phyloP scores from a whole-genome alignment of 306 rosid species.

The Mucuna pruriens region DNA sequence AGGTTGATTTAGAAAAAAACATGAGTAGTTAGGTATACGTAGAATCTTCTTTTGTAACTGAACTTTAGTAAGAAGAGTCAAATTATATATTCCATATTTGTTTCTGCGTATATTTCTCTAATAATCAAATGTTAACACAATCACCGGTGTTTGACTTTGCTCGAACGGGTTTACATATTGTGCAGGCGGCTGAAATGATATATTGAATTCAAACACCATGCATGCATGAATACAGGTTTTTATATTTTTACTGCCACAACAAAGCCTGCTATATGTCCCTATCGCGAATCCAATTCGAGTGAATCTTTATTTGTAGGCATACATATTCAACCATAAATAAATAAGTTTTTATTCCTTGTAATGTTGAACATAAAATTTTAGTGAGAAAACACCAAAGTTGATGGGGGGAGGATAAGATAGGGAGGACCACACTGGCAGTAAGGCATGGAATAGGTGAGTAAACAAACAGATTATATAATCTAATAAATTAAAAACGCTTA shows the following conservation, averaged over 20 bases:
- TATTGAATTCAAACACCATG: constrained; percentile 15
- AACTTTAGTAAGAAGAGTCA: not conserved
- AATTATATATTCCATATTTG: not conserved
- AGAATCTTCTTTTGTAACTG: not conserved
- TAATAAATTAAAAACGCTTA: not conserved
- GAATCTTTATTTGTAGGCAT: not conserved
- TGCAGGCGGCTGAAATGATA: not conserved
- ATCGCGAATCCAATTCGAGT: not conserved
- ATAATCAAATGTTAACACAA: constrained; percentile 10
- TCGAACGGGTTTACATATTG: not conserved
- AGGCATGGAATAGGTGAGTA: not conserved
- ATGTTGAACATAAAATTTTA: not conserved
- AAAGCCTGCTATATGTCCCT: constrained; percentile 15
- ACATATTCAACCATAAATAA: constrained; percentile 9
- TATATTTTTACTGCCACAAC: not conserved
- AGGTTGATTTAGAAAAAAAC: not conserved
- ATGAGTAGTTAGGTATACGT: not conserved
- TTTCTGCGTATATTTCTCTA: not conserved
- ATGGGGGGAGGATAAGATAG: not conserved
- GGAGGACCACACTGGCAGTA: not conserved
- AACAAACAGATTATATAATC: not conserved
- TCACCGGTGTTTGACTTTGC: constrained; percentile 14
- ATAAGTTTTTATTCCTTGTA: not conserved
- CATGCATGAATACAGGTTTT: not conserved
- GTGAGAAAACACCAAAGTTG: not conserved